Percentiles rank a stretch among this genome's conserved stretches.
Evolutionary conservation across 345 rosid genomes (phyloP).

Genomic region (Citrus trifoliata): DNA sequence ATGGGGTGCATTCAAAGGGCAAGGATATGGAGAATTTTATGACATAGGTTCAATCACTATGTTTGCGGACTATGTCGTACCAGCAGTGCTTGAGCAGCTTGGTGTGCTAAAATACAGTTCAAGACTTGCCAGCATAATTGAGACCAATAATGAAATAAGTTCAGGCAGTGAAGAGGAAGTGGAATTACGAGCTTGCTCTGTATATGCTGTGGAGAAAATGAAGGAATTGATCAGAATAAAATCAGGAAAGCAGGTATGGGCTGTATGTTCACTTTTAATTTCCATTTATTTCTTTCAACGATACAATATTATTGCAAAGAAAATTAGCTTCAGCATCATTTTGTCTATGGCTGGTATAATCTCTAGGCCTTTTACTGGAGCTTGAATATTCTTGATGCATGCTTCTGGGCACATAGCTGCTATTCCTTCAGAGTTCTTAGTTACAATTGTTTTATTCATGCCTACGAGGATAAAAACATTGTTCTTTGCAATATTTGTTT

Average conservation of each 20-base stretch:
- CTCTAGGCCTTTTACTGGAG: background rate
- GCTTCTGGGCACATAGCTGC: background rate
- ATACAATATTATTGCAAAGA: background rate
- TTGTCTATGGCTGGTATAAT: background rate
- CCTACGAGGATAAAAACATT: background rate
- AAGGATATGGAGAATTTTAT: constrained; percentile 62
- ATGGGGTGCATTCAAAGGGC: constrained; percentile 82
- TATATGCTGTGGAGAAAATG: constrained; percentile 82
- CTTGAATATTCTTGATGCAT: background rate
- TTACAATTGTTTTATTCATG: background rate
- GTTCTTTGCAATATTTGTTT: background rate
- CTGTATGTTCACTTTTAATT: background rate
- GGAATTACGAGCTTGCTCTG: constrained; percentile 76
- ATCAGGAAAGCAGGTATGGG: constrained; percentile 60
- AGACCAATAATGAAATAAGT: constrained; percentile 43
- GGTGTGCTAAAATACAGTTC: constrained; percentile 73
- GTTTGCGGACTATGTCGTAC: constrained; percentile 81
- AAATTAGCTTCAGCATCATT: background rate
- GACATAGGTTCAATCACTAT: constrained; percentile 68
- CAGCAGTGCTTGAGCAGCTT: constrained; percentile 70
- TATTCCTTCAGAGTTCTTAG: background rate
- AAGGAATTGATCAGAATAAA: constrained; percentile 52
- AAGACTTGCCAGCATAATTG: constrained; percentile 44
- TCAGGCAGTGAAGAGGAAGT: constrained; percentile 83
- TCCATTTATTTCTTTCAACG: background rate